Evolutionary conservation across 805 yeast genomes (phyloP).

Genomic region (Sugiyamaella americana): DNA sequence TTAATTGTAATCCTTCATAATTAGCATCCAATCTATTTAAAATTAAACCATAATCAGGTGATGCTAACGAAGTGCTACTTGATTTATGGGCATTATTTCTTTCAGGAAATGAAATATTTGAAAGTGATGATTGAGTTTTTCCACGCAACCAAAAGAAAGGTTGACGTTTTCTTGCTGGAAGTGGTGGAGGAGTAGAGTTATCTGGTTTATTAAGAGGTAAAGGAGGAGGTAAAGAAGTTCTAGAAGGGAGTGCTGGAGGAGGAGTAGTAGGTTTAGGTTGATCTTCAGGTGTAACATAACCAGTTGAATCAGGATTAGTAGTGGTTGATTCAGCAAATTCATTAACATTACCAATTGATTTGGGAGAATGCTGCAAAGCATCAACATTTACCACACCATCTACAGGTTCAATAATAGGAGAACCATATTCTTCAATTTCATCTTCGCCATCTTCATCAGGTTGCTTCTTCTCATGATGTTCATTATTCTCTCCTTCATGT

Average conservation of each 20-base stretch:
- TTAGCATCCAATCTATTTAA: constrained; percentile 55
- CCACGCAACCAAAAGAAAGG: constrained; percentile 29
- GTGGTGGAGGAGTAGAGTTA: constrained; percentile 22
- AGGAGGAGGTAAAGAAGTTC: background rate
- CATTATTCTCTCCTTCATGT: background rate
- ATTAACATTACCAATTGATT: background rate
- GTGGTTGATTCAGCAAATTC: constrained; percentile 1
- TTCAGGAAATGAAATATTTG: constrained; percentile 5
- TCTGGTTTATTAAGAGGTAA: background rate
- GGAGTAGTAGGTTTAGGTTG: background rate
- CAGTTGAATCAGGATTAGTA: constrained; percentile 2
- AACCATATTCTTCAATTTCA: constrained; percentile 9
- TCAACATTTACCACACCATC: constrained; percentile 5
- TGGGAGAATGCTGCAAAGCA: background rate
- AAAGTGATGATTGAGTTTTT: constrained; percentile 17
- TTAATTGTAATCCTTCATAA: constrained; percentile 43
- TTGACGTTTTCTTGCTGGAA: constrained; percentile 29
- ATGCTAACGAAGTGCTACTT: constrained; percentile 16
- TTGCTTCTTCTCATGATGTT: background rate
- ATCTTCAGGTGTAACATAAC: background rate
- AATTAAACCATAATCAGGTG: constrained; percentile 50
- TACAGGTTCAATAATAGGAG: constrained; percentile 10
- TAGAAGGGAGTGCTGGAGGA: constrained; percentile 1
- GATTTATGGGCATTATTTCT: background rate
- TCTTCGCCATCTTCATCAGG: background rate